phyloP scores from a whole-genome alignment of 805 yeast genomes.

The Zygosaccharomyces siamensis region DNA sequence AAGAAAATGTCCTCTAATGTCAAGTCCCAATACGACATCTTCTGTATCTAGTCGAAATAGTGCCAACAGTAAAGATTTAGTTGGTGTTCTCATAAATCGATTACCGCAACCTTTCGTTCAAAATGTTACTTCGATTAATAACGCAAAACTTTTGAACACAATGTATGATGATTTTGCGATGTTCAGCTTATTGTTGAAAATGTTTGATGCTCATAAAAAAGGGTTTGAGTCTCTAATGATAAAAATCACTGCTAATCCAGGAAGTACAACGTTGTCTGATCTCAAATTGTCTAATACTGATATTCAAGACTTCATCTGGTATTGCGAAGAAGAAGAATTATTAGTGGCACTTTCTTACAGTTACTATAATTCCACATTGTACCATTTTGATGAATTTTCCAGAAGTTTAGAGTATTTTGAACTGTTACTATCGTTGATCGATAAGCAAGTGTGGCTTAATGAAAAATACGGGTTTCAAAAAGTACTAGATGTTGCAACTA shows the following conservation, averaged over 20 bases:
- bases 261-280: not conserved
- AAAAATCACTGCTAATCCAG: slow-evolving; percentile 8
- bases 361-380: slow-evolving; percentile 26
- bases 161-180: slow-evolving; percentile 22
- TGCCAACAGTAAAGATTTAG: slow-evolving; percentile 18
- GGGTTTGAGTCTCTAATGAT: slow-evolving; percentile 20
- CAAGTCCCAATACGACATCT: slow-evolving; percentile 3
- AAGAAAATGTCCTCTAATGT: slow-evolving; percentile 11
- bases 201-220: slow-evolving; percentile 18
- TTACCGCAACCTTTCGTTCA: slow-evolving; percentile 26
- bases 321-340: slow-evolving; percentile 24
- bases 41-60: slow-evolving; percentile 5
- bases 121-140: slow-evolving; percentile 17
- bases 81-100: slow-evolving; percentile 17
- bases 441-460: slow-evolving; percentile 25
- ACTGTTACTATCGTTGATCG: slow-evolving; percentile 22
- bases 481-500: slow-evolving; percentile 22
- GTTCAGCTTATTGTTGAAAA: slow-evolving; percentile 21
- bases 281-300: slow-evolving; percentile 7
- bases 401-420: slow-evolving; percentile 27
- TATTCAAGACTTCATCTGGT: slow-evolving; percentile 13
- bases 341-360: slow-evolving; percentile 22
- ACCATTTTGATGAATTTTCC: slow-evolving; percentile 16
- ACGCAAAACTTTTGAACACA: slow-evolving; percentile 12
- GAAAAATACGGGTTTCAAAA: slow-evolving; percentile 24